Percentiles rank a stretch among this genome's conserved stretches.
These are phyloP conservation scores for Pulicaria dysenterica DNA, from an alignment of 129 eudicot genomes.

Conservation along the genomic window DNA sequence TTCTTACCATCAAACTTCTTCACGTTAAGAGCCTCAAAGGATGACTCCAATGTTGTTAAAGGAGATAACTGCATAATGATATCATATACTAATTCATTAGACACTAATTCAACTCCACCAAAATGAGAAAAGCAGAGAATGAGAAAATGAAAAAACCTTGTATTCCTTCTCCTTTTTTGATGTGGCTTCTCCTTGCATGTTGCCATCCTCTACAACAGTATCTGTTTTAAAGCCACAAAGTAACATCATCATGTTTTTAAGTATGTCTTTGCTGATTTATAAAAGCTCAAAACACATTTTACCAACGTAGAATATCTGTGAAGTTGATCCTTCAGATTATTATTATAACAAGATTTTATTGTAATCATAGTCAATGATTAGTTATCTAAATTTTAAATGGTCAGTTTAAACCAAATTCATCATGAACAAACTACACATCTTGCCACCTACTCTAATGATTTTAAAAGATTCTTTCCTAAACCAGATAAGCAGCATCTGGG, in stretches of 20 bases:
- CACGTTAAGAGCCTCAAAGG: constrained; percentile 68
- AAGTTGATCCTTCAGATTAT: too few species aligned
- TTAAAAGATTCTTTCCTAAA: too few species aligned
- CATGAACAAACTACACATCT: too few species aligned
- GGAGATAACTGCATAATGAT: constrained; percentile 58
- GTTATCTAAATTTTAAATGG: too few species aligned
- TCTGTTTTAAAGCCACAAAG: constrained; percentile 40
- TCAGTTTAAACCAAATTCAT: too few species aligned
- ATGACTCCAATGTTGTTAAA: constrained; percentile 62
- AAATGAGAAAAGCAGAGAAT: neutral
- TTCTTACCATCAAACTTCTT: constrained; percentile 83
- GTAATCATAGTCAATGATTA: too few species aligned
- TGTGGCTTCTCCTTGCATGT: constrained; percentile 34
- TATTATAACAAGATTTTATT: too few species aligned
- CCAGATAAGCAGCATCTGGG: too few species aligned
- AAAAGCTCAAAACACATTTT: too few species aligned
- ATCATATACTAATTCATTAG: neutral
- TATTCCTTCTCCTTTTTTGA: constrained; percentile 46
- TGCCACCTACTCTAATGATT: too few species aligned
- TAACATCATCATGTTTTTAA: neutral
- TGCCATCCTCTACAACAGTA: constrained; percentile 37
- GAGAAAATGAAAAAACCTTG: constrained; percentile 42
- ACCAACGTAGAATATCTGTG: too few species aligned
- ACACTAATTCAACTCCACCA: constrained; percentile 15
- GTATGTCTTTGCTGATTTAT: too few species aligned